Conservation (phyloP, 805 yeast species). For the Pichia occidentalis region DNA sequence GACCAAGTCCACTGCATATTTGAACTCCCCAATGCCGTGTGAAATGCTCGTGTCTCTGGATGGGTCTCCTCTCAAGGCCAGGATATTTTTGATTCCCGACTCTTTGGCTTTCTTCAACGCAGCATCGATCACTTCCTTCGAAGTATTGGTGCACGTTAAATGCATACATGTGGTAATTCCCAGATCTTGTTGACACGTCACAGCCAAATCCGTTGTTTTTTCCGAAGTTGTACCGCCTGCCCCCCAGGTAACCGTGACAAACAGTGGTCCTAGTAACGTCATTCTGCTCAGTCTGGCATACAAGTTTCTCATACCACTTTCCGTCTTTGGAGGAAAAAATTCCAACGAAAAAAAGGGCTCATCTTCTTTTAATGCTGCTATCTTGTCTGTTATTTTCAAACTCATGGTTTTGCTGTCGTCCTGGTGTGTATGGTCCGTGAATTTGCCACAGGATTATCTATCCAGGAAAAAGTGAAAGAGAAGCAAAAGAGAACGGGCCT, state of each 20-base stretch:
- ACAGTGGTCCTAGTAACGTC: conserved; percentile 81
- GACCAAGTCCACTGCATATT: conserved; percentile 81
- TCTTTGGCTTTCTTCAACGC: conserved; percentile 67
- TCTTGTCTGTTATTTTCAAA: conserved; percentile 43
- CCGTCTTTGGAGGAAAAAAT: conserved; percentile 97
- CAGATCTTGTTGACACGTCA: conserved; percentile 64
- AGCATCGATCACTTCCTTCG: conserved; percentile 64
- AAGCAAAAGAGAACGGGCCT: too few relatives aligned
- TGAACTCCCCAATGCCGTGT: conserved; percentile 50
- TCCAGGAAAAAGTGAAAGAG: too few relatives aligned
- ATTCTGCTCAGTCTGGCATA: conserved; percentile 82
- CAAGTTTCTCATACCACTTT: conserved; percentile 73
- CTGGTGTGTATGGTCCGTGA: neutral
- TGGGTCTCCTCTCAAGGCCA: conserved; percentile 95
- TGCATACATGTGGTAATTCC: conserved; percentile 90
- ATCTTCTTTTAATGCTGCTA: conserved; percentile 36
- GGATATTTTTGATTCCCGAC: conserved; percentile 78
- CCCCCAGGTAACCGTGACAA: conserved; percentile 96
- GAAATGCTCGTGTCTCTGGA: conserved; percentile 57
- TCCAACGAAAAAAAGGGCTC: conserved; percentile 77
- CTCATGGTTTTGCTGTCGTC: conserved; percentile 19
- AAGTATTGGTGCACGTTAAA: conserved; percentile 93
- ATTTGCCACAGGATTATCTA: too few relatives aligned
- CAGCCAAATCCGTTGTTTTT: conserved; percentile 79
- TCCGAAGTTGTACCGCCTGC: conserved; percentile 94